Conservation (phyloP, 257 asterid species). For the Solanum sejunctum region DNA sequence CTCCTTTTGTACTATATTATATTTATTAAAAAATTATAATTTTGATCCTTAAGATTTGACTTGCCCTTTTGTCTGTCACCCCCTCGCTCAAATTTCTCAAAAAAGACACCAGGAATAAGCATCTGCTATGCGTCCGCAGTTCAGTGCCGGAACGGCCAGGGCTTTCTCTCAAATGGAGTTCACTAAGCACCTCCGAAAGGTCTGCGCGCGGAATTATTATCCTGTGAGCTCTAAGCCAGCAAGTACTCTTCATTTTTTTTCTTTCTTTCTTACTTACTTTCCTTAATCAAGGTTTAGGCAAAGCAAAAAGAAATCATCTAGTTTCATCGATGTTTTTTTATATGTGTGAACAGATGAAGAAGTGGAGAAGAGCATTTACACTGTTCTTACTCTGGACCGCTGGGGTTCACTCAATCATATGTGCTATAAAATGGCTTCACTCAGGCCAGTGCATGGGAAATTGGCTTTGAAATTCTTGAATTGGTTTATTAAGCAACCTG, state of each 20-base stretch:
- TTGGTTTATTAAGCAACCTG: constrained; percentile 73
- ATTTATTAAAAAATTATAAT: too few relatives aligned
- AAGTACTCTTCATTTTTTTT: constrained; percentile 18
- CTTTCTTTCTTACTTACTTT: neutral
- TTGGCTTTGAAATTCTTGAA: constrained; percentile 77
- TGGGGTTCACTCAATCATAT: constrained; percentile 87
- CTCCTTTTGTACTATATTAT: too few relatives aligned
- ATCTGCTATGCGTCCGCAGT: neutral
- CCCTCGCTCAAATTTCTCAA: too few relatives aligned
- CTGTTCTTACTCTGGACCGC: constrained; percentile 64
- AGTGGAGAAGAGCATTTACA: constrained; percentile 44
- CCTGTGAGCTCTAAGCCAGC: constrained; percentile 9
- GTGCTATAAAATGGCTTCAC: constrained; percentile 49
- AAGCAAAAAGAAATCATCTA: neutral
- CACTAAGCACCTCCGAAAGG: constrained; percentile 8
- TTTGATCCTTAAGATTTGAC: too few relatives aligned
- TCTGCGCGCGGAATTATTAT: neutral
- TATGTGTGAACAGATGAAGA: constrained; percentile 30
- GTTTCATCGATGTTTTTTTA: neutral
- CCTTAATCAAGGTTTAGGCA: constrained; percentile 18
- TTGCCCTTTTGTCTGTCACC: too few relatives aligned
- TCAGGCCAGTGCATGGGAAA: constrained; percentile 79
- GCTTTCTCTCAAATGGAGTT: constrained; percentile 11
- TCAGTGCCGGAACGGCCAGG: neutral
- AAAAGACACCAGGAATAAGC: neutral